A percentile compares a stretch with the other conserved stretches of the same genome.
phyloP scores from a whole-genome alignment of 2,329 filamentous ascomycete genomes.

The Pseudogymnoascus sp. region DNA sequence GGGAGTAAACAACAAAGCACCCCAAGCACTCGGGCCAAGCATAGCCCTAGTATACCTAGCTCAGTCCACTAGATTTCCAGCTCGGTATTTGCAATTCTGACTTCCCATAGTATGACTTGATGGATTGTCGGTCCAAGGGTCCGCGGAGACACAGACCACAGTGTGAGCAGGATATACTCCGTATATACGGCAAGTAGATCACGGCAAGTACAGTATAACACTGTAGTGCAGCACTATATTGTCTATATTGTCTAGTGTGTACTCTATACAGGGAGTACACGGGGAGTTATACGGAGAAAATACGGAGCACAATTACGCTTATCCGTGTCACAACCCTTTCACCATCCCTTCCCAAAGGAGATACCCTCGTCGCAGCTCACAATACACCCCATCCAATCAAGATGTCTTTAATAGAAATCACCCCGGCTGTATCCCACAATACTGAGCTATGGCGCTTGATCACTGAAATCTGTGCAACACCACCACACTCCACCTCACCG shows the following conservation, averaged over 20 bases:
- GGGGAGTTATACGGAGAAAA: neutral
- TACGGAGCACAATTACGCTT: neutral
- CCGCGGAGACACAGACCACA: neutral
- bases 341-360: neutral
- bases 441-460: neutral
- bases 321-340: neutral
- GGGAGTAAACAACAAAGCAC: neutral
- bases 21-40: neutral
- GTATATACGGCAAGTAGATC: neutral
- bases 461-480: neutral
- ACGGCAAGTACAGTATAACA: neutral
- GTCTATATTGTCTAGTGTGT: too few species aligned
- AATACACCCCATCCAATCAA: neutral
- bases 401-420: neutral
- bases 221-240: too few species aligned
- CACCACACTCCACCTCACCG: neutral
- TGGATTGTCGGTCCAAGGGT: neutral
- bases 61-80: neutral
- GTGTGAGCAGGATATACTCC: neutral
- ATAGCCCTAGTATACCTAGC: neutral
- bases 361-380: neutral
- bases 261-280: neutral
- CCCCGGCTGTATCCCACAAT: neutral
- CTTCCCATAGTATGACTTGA: neutral
- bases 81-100: neutral